These are phyloP conservation scores for Botrytis galanthina DNA, from an alignment of 2,329 filamentous ascomycete genomes.

Conservation along the genomic window DNA sequence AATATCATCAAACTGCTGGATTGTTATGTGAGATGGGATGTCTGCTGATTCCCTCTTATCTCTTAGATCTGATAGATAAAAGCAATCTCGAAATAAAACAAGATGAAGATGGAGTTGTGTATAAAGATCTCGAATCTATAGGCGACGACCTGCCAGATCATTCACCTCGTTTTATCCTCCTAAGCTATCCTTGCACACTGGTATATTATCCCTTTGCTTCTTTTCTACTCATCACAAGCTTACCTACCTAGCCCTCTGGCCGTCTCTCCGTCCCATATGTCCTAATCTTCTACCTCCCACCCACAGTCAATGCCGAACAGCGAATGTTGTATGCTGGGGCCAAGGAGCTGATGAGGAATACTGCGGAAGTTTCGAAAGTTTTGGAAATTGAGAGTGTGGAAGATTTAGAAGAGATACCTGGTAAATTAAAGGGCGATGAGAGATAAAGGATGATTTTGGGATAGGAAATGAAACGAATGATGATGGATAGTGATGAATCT, in stretches of 20 bases:
- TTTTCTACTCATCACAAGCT: slow-evolving; percentile 11
- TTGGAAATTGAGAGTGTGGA: slow-evolving; percentile 80
- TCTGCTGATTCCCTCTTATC: background rate
- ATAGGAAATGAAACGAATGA: background rate
- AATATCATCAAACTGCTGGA: background rate
- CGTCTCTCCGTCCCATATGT: slow-evolving; percentile 89
- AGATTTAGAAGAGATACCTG: slow-evolving; percentile 78
- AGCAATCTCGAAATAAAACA: slow-evolving; percentile 85
- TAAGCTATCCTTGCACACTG: slow-evolving; percentile 87
- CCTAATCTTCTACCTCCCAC: slow-evolving; percentile 89
- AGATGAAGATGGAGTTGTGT: slow-evolving; percentile 72
- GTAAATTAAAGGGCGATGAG: slow-evolving; percentile 49
- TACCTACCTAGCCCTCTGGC: slow-evolving; percentile 64
- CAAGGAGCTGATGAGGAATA: slow-evolving; percentile 93
- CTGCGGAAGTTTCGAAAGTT: slow-evolving; percentile 82
- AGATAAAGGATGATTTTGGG: background rate
- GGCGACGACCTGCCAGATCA: slow-evolving; percentile 90
- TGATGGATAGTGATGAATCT: slow-evolving; percentile 2
- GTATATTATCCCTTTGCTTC: slow-evolving; percentile 49
- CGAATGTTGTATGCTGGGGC: slow-evolving; percentile 95
- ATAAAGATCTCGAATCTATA: slow-evolving; percentile 76
- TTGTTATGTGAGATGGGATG: background rate
- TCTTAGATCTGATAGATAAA: slow-evolving; percentile 83
- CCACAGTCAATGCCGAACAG: slow-evolving; percentile 81
- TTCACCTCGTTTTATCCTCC: slow-evolving; percentile 80